These are phyloP conservation scores for Annulohypoxylon truncatum DNA, from an alignment of 2,329 filamentous ascomycete species.

Conservation along the genomic window DNA sequence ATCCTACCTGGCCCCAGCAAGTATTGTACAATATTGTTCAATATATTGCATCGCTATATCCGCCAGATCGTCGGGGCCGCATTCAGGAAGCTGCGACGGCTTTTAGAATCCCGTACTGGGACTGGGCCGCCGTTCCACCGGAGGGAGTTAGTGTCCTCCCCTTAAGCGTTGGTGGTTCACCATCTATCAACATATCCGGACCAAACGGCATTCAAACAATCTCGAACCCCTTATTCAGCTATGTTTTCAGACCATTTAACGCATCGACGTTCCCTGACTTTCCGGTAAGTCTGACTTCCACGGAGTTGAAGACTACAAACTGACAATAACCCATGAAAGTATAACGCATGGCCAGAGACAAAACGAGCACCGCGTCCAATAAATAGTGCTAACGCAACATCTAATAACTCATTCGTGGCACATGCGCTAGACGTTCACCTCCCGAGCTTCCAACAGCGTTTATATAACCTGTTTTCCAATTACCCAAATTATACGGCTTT, in stretches of 20 bases:
- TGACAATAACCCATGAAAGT: constrained; percentile 54
- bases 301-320: background rate
- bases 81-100: constrained; percentile 64
- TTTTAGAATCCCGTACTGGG: constrained; percentile 70
- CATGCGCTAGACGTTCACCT: constrained; percentile 64
- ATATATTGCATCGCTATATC: constrained; percentile 51
- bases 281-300: constrained; percentile 62
- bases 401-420: constrained; percentile 70
- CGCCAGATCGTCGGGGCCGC: constrained; percentile 57
- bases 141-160: constrained; percentile 61
- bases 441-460: constrained; percentile 67
- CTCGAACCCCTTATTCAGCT: constrained; percentile 71
- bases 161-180: constrained; percentile 58
- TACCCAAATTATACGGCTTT: constrained; percentile 76
- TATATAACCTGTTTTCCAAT: constrained; percentile 75
- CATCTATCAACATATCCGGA: constrained; percentile 62
- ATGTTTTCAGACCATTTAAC: constrained; percentile 70
- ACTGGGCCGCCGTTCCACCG: constrained; percentile 65
- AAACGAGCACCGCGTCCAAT: constrained; percentile 64
- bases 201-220: constrained; percentile 68
- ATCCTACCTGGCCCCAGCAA: constrained; percentile 56
- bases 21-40: constrained; percentile 50
- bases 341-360: constrained; percentile 69
- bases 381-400: constrained; percentile 57
- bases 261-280: constrained; percentile 66